A percentile compares a stretch with the other conserved stretches of the same genome.
Conservation (phyloP, 1,284 basidiomycete genomes). For the Malassezia sp. region DNA sequence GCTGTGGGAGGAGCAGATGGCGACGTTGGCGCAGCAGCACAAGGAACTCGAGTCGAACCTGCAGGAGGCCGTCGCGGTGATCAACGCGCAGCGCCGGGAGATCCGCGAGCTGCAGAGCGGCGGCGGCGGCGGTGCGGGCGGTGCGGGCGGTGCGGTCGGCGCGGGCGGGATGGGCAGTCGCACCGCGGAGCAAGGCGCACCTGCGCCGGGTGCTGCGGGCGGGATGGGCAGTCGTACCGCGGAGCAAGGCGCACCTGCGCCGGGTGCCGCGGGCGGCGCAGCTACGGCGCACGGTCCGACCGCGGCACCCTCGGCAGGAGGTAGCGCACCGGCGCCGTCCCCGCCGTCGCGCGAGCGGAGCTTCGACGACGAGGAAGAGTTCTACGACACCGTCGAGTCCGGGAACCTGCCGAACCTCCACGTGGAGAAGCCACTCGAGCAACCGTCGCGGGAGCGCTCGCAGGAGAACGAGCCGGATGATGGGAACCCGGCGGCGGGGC, state of each 20-base stretch:
- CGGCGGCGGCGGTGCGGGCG: background rate
- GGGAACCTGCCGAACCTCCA: slow-evolving; percentile 47
- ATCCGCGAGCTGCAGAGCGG: slow-evolving; percentile 22
- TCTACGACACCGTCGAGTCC: slow-evolving; percentile 89
- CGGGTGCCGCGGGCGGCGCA: no score
- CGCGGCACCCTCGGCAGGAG: no score
- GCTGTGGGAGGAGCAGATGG: slow-evolving; percentile 86
- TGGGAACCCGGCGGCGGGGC: background rate
- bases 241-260: no score
- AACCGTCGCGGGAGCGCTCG: background rate
- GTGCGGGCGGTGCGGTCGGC: background rate
- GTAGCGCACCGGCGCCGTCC: background rate
- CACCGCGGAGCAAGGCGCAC: no score
- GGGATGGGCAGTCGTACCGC: no score
- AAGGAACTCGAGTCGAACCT: slow-evolving; percentile 61
- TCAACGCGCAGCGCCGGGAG: slow-evolving; percentile 49
- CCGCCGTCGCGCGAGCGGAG: background rate
- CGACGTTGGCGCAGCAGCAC: slow-evolving; percentile 72
- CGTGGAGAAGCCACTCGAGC: slow-evolving; percentile 25
- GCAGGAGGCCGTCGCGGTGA: slow-evolving; percentile 53
- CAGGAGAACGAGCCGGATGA: background rate
- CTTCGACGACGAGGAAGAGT: slow-evolving; percentile 79
- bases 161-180: slow-evolving; percentile 10
- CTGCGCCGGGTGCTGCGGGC: slow-evolving; percentile 12
- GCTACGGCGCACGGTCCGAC: no score